Percentiles rank a stretch among this genome's conserved stretches.
Evolutionary conservation across 208 protist species (phyloP).

Genomic region (Wallacemonas sp.): DNA sequence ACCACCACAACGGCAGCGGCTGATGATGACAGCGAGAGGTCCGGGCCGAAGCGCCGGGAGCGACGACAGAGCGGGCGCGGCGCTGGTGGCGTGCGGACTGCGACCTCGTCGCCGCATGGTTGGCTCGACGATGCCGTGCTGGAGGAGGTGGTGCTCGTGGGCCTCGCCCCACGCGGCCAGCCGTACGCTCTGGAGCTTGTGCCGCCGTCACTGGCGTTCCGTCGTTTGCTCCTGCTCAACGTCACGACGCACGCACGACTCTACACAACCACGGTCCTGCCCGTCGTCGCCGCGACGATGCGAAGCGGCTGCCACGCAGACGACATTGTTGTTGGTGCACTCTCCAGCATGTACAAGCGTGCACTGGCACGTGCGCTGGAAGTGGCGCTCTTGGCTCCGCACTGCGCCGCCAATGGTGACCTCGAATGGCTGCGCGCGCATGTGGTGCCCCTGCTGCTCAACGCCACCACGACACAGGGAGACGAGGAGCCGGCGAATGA

Average conservation of each 20-base stretch:
- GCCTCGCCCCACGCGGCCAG: constrained; percentile 43
- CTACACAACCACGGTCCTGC: constrained; percentile 1
- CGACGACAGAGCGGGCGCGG: too few species aligned
- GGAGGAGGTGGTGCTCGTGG: constrained; percentile 59
- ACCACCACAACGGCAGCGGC: too few species aligned
- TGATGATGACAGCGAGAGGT: too few species aligned
- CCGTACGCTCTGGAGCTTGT: constrained; percentile 56
- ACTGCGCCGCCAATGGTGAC: neutral
- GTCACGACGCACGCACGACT: constrained; percentile 2
- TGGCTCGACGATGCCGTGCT: constrained; percentile 55
- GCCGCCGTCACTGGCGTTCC: constrained; percentile 41
- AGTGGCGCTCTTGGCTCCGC: neutral
- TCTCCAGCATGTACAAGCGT: neutral
- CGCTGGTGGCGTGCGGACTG: too few species aligned
- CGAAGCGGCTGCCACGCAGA: neutral
- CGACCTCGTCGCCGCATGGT: too few species aligned
- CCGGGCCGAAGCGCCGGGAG: too few species aligned
- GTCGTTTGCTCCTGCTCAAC: constrained; percentile 19
- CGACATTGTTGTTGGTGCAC: neutral
- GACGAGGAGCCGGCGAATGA: neutral
- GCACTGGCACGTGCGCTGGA: neutral
- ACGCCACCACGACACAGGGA: neutral
- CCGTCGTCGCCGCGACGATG: neutral
- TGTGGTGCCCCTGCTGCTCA: neutral
- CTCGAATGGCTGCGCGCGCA: neutral